Evolutionary conservation across 1,139 yeast genomes (phyloP), one percentile per base, ranked within the genome.

Genomic region (Nakaseomyces uthaithaninus): DNA sequence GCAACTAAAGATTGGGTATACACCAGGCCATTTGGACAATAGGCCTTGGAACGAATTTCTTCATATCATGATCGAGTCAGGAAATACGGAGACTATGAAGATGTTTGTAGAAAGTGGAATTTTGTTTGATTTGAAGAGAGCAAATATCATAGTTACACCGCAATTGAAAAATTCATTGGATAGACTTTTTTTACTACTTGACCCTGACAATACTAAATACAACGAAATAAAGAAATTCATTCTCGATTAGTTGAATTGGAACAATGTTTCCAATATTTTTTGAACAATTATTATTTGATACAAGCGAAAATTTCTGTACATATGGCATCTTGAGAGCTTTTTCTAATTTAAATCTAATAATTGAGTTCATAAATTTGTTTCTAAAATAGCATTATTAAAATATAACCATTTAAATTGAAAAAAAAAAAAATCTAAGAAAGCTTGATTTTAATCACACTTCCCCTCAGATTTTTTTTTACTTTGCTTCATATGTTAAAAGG

Each of bases 41-140:
- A 49, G 58, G 20, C 60, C 59, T 2, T 56, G 61, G 61, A 30
- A 36, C 4, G 41, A 47, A 6, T 49, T 53, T n/a, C 26, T 56
- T 19, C 36, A 47, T 19, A 25, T 45, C 15, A 23, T 55, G 2
- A 45, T 45, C 2, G 44, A 48, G 11, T 45, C 52, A 2, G 38
- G 41, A 8, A 50, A 54, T 31, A 10, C 19, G 8, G 27, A 31
- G 14, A 23, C 51, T 11, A 44, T 49, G 40, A 40, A 42, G 12
- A 40, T 44, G 16, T 30, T 54, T 4, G 36, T 56, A 3, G 42
- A 45, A n/a, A 48, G 53, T n/a, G 59, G 58, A 3, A 45, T 49
- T 37, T 38, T 58, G 16, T 39, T 56, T 12, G 52, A 57, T 55
- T 36, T 58, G 9, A 45, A 45, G 27, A 45, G 61, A 27, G 42